Evolutionary conservation across 2,329 filamentous ascomycete genomes (phyloP).

Genomic region (Fusarium brevicatenulatum): DNA sequence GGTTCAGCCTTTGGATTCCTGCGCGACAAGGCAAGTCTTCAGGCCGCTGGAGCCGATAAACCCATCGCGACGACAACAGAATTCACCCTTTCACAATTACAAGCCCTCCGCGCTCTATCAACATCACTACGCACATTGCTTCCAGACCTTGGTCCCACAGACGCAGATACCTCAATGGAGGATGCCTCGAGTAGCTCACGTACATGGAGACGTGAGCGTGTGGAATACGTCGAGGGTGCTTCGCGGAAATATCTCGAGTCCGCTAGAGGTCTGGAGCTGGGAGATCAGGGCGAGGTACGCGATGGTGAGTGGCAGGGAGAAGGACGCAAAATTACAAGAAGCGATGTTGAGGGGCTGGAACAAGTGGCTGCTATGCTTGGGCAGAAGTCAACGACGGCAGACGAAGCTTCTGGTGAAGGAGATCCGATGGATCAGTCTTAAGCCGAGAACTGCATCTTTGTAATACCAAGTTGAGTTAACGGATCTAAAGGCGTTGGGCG

Average conservation of each 20-base stretch:
- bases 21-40: slow-evolving; percentile 61
- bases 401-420: background rate
- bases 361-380: slow-evolving; percentile 59
- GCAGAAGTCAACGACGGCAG: slow-evolving; percentile 3
- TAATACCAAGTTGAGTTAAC: background rate
- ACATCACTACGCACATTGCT: slow-evolving; percentile 70
- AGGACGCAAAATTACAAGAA: slow-evolving; percentile 59
- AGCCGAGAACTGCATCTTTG: background rate
- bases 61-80: slow-evolving; percentile 76
- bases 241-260: slow-evolving; percentile 80
- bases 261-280: slow-evolving; percentile 73
- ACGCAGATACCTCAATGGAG: slow-evolving; percentile 48
- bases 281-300: slow-evolving; percentile 67
- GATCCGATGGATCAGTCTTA: slow-evolving; percentile 48
- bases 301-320: slow-evolving; percentile 72
- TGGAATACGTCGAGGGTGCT: slow-evolving; percentile 85
- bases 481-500: slow-evolving; percentile 17
- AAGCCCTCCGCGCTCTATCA: slow-evolving; percentile 76
- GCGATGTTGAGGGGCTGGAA: slow-evolving; percentile 69
- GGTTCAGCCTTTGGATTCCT: slow-evolving; percentile 65
- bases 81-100: slow-evolving; percentile 86
- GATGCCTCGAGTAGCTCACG: slow-evolving; percentile 52
- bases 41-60: slow-evolving; percentile 60
- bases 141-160: slow-evolving; percentile 63
- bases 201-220: slow-evolving; percentile 75